Evolutionary conservation across 2,329 filamentous ascomycete species (phyloP), one percentile per base, ranked within the genome.

Genomic region (Colletotrichum lindemuthianum): DNA sequence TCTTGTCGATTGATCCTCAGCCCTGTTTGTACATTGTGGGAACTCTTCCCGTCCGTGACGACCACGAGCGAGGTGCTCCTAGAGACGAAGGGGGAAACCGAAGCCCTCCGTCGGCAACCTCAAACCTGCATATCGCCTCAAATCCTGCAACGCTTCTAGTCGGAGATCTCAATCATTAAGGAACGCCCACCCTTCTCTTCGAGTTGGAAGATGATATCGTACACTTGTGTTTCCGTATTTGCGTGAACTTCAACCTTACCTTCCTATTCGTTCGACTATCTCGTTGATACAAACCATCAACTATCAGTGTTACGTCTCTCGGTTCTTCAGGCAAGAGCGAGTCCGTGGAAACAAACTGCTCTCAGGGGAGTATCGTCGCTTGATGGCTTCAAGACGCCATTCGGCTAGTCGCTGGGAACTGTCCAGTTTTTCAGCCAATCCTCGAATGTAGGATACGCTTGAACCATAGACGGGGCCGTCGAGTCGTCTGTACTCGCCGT

Each of bases 391-490:
- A n/a, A 13, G 13, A 10, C n/a, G 32, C 11, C 16, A 43, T 36
- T 24, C 24, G 24, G 51, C 6, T 36, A 4, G 32, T 32, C 16
- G 12, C 16, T 40, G 16, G 51, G 8, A 2, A 33, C 13, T 15
- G 51, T 15, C 51, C 51, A 54, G 6, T 11, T 34, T 34, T 16
- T n/a, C 8, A 54, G 51, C 51, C 51, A 54, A 15, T 44, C 51
- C 12, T 44, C 51, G 34, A 54, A 54, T 6, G 51, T 15, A 9
- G 51, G 39, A 54, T 54, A 33, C 13, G 5, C 10, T 5, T 54
- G 8, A 16, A 54, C 51, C 10, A 36, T 15, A 34, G 51, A 54
- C 37, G 15, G 39, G 12, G 11, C n/a, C 11, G 5, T 32, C 24
- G 34, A 5, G 3, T 37, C 9, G 9, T 40, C 9, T 40, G 37